phyloP scores from a whole-genome alignment of 257 asterid genomes.

The Nicotiana tomentosiformis region DNA sequence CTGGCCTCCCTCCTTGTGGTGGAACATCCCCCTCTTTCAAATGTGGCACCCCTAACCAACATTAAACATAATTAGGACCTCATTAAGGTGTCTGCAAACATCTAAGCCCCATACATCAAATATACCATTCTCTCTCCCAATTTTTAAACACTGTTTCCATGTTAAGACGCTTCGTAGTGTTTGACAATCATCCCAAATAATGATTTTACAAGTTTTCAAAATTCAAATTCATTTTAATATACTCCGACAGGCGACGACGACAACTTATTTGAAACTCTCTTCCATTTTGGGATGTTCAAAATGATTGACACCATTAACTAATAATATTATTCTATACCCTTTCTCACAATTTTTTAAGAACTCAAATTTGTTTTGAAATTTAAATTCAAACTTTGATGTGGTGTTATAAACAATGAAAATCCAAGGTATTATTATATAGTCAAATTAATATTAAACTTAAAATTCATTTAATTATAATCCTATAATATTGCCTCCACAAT shows the following conservation, averaged over 20 bases:
- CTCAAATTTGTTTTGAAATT: not conserved
- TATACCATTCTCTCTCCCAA: not conserved
- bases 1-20: constrained; percentile 85
- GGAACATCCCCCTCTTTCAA: constrained; percentile 74
- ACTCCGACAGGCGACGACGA: not conserved
- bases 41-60: constrained; percentile 77
- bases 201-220: not conserved
- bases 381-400: not conserved
- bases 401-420: not conserved
- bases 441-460: not conserved
- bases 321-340: not conserved
- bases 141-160: not conserved
- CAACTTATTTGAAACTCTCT: not conserved
- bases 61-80: not conserved
- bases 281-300: not conserved
- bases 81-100: not conserved
- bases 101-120: not conserved
- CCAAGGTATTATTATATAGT: not conserved
- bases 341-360: not conserved
- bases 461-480: not conserved
- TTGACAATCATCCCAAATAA: not conserved
- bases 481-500: not conserved
- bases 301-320: not conserved
- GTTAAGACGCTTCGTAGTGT: not conserved
- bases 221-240: not conserved